Percentiles rank a stretch among this genome's conserved stretches.
These are phyloP conservation scores for Tanacetum coccineum DNA, from an alignment of 129 eudicot genomes.

Conservation along the genomic window DNA sequence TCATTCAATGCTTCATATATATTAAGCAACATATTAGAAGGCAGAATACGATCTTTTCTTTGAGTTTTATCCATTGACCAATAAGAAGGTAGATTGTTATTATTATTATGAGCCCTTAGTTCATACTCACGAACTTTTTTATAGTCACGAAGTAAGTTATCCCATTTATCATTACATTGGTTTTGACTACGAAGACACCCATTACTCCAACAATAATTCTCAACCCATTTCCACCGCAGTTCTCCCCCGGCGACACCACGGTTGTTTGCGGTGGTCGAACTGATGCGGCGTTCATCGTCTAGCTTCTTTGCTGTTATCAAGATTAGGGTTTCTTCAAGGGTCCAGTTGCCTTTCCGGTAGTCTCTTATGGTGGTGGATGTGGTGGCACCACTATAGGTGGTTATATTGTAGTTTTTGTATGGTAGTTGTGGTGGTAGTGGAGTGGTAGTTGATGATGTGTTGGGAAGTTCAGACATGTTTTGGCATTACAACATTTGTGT, in stretches of 20 bases:
- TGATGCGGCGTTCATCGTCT: slow-evolving; percentile 45
- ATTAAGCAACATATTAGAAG: slow-evolving; percentile 34
- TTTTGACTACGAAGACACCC: slow-evolving; percentile 51
- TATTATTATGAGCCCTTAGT: slow-evolving; percentile 10
- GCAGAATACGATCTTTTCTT: slow-evolving; percentile 41
- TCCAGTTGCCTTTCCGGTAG: slow-evolving; percentile 58
- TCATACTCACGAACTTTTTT: slow-evolving; percentile 51
- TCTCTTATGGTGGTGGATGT: slow-evolving; percentile 32
- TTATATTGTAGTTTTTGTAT: background rate
- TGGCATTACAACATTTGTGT: slow-evolving; percentile 10
- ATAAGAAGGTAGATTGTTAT: slow-evolving; percentile 18
- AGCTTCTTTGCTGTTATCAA: slow-evolving; percentile 42
- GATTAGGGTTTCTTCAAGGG: slow-evolving; percentile 41
- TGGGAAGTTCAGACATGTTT: slow-evolving; percentile 39
- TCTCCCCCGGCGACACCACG: slow-evolving; percentile 29
- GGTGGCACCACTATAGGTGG: slow-evolving; percentile 21
- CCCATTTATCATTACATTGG: slow-evolving; percentile 59
- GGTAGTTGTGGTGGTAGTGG: background rate
- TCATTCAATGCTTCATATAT: slow-evolving; percentile 40
- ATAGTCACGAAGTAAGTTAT: slow-evolving; percentile 49
- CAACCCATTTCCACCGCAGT: slow-evolving; percentile 57
- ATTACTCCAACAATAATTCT: slow-evolving; percentile 45
- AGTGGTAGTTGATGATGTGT: slow-evolving; percentile 9
- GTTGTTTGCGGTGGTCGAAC: slow-evolving; percentile 9
- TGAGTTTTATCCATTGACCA: slow-evolving; percentile 48